Base-by-base conservation (phyloP, 169 alveolate species). In the Plasmodium gaboni region DNA sequence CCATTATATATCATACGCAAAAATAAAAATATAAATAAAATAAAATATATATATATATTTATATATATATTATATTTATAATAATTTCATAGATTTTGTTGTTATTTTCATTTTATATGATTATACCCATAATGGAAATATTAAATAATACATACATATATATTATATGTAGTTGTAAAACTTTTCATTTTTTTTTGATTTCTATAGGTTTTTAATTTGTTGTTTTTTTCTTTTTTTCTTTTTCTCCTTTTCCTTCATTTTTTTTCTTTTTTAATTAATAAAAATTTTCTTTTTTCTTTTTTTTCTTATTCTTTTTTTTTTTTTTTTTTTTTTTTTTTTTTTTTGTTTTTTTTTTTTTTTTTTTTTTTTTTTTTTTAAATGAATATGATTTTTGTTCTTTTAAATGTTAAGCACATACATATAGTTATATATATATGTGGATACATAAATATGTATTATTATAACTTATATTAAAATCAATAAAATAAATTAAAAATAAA, bases 1-100 rank as follows among this genome's bases (percentile, higher is more conserved):
- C 12, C 76, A 78, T 50, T 78, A 78, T 22, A 48, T 78, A 59
- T 78, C 89, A 1, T 78, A 78, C 60, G 89, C 89, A 3, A 68
- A 68, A 53, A 78, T 78, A 22, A 38, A 26, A 42, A 9, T 78
- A 42, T 76, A 46, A 68, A 12, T 17, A 61, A 61, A 10, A 28
- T 8, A 26, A 15, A 26, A 28, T 19, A 19, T 26, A 60, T 0
- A 15, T 53, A n/a, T 10, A 12, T 53, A 53, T 10, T 9, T 15
- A 51, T 53, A 53, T 17, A 53, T n/a, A 15, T 53, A 53, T 17
- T 53, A 53, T 4, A 53, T 17, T 17, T 60, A 32, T 60, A 60
- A 38, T 38, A 38, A 38, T 38, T 5, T 38, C 10, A 38, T 38
- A 38, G 1, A 8, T 0, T 38, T 38, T 38, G 8, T 9, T 38